Percentiles rank a stretch among this genome's conserved stretches.
Evolutionary conservation across 257 asterid genomes (phyloP).

Genomic region (Ajuga chamaepitys): DNA sequence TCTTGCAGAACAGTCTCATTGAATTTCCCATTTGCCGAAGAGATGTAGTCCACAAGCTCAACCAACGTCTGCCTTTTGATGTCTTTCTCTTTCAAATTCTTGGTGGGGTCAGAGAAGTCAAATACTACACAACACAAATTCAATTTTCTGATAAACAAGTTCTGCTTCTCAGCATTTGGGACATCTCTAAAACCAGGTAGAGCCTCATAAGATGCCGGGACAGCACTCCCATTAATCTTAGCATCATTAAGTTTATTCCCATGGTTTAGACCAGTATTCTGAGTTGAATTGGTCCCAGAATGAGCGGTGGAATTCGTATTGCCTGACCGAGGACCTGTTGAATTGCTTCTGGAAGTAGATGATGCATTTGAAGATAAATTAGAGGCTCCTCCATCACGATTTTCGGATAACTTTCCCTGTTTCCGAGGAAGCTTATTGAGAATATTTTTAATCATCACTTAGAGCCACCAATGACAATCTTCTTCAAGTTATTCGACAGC

Average conservation of each 20-base stretch:
- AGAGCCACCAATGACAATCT: conserved; percentile 19
- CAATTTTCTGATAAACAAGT: conserved; percentile 59
- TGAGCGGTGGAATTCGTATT: conserved; percentile 26
- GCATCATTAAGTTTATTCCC: conserved; percentile 27
- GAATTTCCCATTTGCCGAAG: conserved; percentile 69
- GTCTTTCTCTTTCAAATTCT: conserved; percentile 77
- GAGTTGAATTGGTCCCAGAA: conserved; percentile 28
- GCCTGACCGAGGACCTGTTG: conserved; percentile 29
- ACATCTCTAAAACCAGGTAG: conserved; percentile 78
- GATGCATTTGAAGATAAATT: conserved; percentile 35
- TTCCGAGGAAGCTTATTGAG: conserved; percentile 74
- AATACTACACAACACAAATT: conserved; percentile 60
- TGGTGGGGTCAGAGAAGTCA: conserved; percentile 77
- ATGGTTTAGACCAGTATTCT: conserved; percentile 28
- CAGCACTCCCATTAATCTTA: conserved; percentile 45
- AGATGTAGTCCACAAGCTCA: conserved; percentile 71
- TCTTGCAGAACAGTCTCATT: conserved; percentile 59
- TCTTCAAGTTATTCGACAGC: conserved; percentile 19
- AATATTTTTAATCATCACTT: conserved; percentile 68
- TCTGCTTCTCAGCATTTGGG: conserved; percentile 71
- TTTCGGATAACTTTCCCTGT: conserved; percentile 53
- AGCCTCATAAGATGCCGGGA: conserved; percentile 49
- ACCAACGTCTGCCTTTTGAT: conserved; percentile 78
- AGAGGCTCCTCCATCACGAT: conserved; percentile 62
- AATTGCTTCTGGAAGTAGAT: conserved; percentile 37